Percentiles rank a stretch among this genome's conserved stretches.
phyloP scores from a whole-genome alignment of 495 filamentous ascomycete genomes.

The Aspergillus haitiensis region DNA sequence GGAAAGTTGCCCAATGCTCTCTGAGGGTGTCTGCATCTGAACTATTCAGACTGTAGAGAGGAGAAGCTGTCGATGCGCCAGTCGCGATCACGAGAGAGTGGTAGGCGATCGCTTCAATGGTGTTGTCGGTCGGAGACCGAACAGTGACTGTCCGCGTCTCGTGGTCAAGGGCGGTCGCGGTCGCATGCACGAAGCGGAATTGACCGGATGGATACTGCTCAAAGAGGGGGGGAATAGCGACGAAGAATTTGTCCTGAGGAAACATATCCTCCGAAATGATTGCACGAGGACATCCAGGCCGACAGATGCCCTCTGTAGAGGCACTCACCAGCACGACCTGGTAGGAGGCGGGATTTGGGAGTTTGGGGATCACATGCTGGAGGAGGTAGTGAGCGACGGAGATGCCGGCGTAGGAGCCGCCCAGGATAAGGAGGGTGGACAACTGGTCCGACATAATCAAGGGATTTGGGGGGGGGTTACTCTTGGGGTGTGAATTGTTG shows the following conservation, averaged over 20 bases:
- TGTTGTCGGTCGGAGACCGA: background rate
- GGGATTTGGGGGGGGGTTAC: too few species aligned
- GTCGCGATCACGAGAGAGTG: constrained; percentile 48
- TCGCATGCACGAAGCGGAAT: constrained; percentile 42
- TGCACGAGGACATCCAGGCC: constrained; percentile 48
- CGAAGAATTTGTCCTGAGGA: constrained; percentile 50
- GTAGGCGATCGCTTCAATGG: constrained; percentile 32
- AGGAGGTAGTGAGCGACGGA: constrained; percentile 54
- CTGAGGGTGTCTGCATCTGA: constrained; percentile 20
- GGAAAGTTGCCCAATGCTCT: constrained; percentile 37
- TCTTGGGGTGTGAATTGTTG: too few species aligned
- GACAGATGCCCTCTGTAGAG: constrained; percentile 45
- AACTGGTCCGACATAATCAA: too few species aligned
- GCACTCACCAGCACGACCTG: constrained; percentile 45
- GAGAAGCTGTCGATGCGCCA: constrained; percentile 35
- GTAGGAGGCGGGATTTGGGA: constrained; percentile 31
- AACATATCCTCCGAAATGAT: constrained; percentile 48
- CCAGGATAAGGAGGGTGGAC: constrained; percentile 48
- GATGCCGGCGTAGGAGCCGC: constrained; percentile 53
- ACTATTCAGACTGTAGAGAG: constrained; percentile 29
- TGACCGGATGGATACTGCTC: constrained; percentile 37
- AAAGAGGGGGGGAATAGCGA: constrained; percentile 40
- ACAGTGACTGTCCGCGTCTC: constrained; percentile 32
- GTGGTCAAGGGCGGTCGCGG: constrained; percentile 35
- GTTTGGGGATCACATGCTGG: constrained; percentile 48